Conservation (phyloP, 2,329 filamentous ascomycete species). For the Penicillium thymicola region DNA sequence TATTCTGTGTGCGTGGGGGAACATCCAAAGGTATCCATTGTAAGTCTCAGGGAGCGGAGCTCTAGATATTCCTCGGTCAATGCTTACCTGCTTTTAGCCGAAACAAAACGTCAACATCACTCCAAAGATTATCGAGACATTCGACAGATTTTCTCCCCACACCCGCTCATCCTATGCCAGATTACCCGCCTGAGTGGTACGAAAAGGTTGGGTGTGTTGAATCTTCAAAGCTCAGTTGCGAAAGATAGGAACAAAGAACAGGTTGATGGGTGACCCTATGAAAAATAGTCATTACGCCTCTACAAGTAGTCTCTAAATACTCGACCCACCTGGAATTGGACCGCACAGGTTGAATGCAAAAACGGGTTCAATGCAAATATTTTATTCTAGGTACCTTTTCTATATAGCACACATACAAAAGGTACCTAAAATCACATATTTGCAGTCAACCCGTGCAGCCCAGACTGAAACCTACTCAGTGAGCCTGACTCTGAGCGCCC, state of each 20-base stretch:
- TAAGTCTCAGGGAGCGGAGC: neutral
- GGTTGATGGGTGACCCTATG: no score
- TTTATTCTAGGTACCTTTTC: no score
- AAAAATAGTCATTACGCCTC: no score
- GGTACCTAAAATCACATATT: no score
- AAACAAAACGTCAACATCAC: neutral
- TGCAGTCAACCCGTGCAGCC: no score
- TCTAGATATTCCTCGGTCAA: neutral
- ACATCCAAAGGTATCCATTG: slow-evolving; percentile 9
- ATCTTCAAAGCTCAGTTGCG: neutral
- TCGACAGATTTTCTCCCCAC: neutral
- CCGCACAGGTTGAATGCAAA: no score
- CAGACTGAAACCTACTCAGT: no score
- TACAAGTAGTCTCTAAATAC: no score
- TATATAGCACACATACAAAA: no score
- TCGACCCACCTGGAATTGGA: no score
- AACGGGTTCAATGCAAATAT: no score
- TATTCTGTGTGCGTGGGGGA: slow-evolving; percentile 2
- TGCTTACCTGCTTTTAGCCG: neutral
- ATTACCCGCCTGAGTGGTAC: neutral
- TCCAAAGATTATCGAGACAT: neutral
- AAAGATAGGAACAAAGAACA: neutral
- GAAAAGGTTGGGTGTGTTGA: neutral
- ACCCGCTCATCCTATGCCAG: neutral
- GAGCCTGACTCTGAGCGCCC: no score